Evolutionary conservation across 2,329 filamentous ascomycete species (phyloP), one percentile per base, ranked within the genome.

Genomic region (Elsinoe perseae): DNA sequence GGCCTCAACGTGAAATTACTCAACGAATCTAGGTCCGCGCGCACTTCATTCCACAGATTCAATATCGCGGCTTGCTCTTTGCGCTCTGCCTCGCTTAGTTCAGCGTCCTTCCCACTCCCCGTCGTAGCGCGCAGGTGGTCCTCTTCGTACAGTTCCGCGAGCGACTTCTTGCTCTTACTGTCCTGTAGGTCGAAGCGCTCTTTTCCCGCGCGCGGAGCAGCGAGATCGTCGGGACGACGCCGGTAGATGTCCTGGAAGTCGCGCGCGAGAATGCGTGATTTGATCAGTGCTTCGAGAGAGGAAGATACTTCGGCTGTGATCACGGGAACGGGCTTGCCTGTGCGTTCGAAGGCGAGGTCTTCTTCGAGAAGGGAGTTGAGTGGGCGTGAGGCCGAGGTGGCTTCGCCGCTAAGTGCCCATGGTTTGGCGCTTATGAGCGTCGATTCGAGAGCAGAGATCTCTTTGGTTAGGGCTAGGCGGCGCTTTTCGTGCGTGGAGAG

Each of bases 1-100:
- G 93, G 93, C 71, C 89, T 91, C 80, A 95, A 96, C 73, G 96
- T 87, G 85, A 89, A 95, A 69, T 87, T 95, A 71, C 85, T 91
- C 61, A 98, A 82, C 23, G 88, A 83, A 71, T 98, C 93, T 56
- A 98, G 83, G 60, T 89, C 87, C 44, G 80, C 81, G 65, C 81
- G 84, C 54, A 96, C 79, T 32, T 87, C 85, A 63, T 83, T 86
- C 90, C 93, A 98, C 65, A 96, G 75, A 27, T 77, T 78, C 64
- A 86, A 83, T 55, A 97, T 86, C 68, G 95, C 90, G 58, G 81
- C 80, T 71, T 96, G 89, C 65, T 95, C 88, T 20, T 58, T 57
- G 8, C 53, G 16, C 53, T 69, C 66, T 60, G 85, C 86, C 62
- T 82, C 82, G 21, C 89, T 74, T 72, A 91, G 92, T 72, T 93